phyloP scores from a whole-genome alignment of 192 early-diverging fungal species.

The Rhizoclosmatium sp. region DNA sequence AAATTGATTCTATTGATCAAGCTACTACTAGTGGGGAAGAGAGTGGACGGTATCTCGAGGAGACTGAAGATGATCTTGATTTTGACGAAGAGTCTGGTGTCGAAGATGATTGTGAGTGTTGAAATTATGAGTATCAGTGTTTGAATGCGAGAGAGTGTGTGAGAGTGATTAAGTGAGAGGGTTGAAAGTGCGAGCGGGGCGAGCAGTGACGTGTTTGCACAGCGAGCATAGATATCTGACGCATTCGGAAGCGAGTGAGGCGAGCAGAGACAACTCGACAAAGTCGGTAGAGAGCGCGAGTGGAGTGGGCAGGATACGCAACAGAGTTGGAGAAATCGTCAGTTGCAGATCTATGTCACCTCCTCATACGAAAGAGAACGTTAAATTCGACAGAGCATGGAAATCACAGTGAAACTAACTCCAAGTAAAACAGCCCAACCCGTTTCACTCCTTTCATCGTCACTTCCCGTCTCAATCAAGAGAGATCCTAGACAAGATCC shows the following conservation, averaged over 20 bases:
- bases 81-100: conserved; percentile 3
- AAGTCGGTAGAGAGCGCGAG: background rate
- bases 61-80: conserved; percentile 20
- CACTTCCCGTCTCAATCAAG: conserved; percentile 15
- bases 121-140: background rate
- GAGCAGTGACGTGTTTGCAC: too few relatives aligned
- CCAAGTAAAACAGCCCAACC: background rate
- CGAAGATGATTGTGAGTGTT: conserved; percentile 2
- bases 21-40: background rate
- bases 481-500: background rate
- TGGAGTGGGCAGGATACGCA: background rate
- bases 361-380: background rate
- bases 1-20: background rate
- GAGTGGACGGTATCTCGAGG: background rate
- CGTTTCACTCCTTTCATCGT: conserved; percentile 29
- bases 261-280: background rate
- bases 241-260: too few relatives aligned
- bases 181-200: too few relatives aligned
- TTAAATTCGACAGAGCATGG: background rate
- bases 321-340: background rate
- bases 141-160: too few relatives aligned
- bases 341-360: background rate
- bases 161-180: too few relatives aligned
- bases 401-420: too few relatives aligned
- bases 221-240: too few relatives aligned